phyloP scores from a whole-genome alignment of 2,329 filamentous ascomycete species.

The Scedosporium apiospermum region DNA sequence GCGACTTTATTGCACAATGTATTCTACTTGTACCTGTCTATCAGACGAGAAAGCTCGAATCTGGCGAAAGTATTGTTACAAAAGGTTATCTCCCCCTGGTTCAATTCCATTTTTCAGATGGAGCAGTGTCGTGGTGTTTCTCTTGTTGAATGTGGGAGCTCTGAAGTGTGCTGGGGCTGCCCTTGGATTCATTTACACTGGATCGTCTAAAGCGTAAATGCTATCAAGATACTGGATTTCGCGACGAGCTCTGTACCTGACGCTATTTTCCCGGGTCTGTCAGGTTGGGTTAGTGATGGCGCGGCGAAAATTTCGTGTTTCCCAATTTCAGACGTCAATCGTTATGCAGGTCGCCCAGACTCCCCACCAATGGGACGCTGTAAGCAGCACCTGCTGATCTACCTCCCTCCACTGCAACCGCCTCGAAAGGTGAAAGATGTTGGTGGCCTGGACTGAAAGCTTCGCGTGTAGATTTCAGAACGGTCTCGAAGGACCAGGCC shows the following conservation, averaged over 20 bases:
- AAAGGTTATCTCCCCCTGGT: background rate
- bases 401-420: background rate
- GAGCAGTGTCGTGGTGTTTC: background rate
- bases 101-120: background rate
- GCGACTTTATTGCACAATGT: background rate
- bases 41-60: background rate
- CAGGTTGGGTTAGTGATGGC: conserved; percentile 1
- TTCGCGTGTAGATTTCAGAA: conserved; percentile 6
- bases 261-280: conserved; percentile 1
- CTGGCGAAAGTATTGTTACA: background rate
- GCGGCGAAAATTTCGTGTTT: background rate
- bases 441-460: conserved; percentile 3
- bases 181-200: background rate
- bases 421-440: background rate
- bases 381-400: background rate
- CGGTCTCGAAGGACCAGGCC: background rate
- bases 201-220: background rate
- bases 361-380: conserved; percentile 5
- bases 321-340: background rate
- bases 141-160: background rate
- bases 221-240: conserved; percentile 4
- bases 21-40: background rate
- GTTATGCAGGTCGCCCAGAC: background rate
- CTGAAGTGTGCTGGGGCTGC: background rate
- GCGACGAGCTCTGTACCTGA: conserved; percentile 2